Percentiles rank a stretch among this genome's conserved stretches.
Conservation (phyloP, 805 yeast genomes). For the Cyberlindnera subsufficiens region DNA sequence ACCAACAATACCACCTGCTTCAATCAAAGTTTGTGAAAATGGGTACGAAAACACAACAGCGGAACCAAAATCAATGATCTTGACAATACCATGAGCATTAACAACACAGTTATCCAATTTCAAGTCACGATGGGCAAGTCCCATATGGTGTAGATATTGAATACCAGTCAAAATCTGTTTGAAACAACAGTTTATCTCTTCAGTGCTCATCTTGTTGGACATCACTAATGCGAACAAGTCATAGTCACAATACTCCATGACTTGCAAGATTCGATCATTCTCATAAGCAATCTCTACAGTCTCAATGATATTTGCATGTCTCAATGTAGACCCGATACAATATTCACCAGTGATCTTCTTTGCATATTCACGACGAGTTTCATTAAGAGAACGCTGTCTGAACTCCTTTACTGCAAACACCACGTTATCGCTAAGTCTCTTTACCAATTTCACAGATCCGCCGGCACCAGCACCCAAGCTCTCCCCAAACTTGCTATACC, state of each 20-base stretch:
- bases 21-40: constrained; percentile 62
- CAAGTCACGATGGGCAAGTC: constrained; percentile 86
- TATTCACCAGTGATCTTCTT: constrained; percentile 92
- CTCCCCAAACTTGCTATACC: constrained; percentile 80
- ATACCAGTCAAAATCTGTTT: constrained; percentile 81
- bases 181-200: constrained; percentile 84
- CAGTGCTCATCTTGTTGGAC: constrained; percentile 80
- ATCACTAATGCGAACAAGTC: constrained; percentile 92
- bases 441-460: constrained; percentile 76
- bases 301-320: constrained; percentile 85
- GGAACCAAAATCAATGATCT: constrained; percentile 88
- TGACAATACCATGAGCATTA: constrained; percentile 74
- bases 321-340: constrained; percentile 86
- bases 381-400: constrained; percentile 67
- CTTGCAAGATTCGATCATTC: constrained; percentile 78
- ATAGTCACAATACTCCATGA: constrained; percentile 92
- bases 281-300: constrained; percentile 91
- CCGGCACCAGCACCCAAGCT: constrained; percentile 95
- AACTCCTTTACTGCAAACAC: constrained; percentile 92
- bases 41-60: constrained; percentile 91
- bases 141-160: constrained; percentile 74
- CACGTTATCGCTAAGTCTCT: constrained; percentile 56
- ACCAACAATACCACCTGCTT: constrained; percentile 81
- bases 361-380: constrained; percentile 78
- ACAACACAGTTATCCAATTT: constrained; percentile 92